A percentile compares a stretch with the other conserved stretches of the same genome.
These are phyloP conservation scores for Diospyros lotus DNA, from an alignment of 148 eudicot genomes.

Conservation along the genomic window DNA sequence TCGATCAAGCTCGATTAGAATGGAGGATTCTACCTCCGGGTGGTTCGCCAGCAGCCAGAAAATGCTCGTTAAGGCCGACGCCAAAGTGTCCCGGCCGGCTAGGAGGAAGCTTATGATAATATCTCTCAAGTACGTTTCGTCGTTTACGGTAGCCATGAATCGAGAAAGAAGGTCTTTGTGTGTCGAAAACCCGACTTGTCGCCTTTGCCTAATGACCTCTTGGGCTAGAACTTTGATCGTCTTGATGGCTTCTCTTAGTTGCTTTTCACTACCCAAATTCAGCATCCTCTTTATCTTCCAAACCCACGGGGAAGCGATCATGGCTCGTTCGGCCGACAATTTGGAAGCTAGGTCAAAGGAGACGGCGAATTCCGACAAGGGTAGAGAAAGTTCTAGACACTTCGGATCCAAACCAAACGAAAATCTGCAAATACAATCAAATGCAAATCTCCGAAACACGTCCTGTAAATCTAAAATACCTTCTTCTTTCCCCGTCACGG, in stretches of 20 bases:
- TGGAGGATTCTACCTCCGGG: constrained; percentile 27
- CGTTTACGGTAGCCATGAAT: constrained; percentile 33
- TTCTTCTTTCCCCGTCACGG: not conserved
- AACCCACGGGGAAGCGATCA: constrained; percentile 30
- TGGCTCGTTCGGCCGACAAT: constrained; percentile 55
- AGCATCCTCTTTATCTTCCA: constrained; percentile 49
- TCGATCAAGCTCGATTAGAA: constrained; percentile 23
- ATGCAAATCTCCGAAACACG: constrained; percentile 36
- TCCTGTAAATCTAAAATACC: constrained; percentile 45
- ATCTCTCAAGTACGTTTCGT: constrained; percentile 40
- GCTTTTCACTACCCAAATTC: constrained; percentile 39
- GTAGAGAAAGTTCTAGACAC: constrained; percentile 16
- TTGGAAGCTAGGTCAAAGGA: constrained; percentile 50
- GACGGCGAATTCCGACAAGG: constrained; percentile 30
- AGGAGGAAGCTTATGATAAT: constrained; percentile 47
- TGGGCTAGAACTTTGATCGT: constrained; percentile 35
- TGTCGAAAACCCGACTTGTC: constrained; percentile 20
- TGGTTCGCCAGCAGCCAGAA: constrained; percentile 34
- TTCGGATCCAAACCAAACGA: constrained; percentile 26
- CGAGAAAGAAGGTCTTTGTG: constrained; percentile 39
- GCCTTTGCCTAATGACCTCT: constrained; percentile 41
- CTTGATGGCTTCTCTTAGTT: constrained; percentile 35
- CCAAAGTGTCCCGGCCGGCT: constrained; percentile 55
- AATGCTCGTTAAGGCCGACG: constrained; percentile 45
- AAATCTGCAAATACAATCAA: constrained; percentile 21